Conservation (phyloP, 2,329 filamentous ascomycete species). For the Aspergillus chevalieri region DNA sequence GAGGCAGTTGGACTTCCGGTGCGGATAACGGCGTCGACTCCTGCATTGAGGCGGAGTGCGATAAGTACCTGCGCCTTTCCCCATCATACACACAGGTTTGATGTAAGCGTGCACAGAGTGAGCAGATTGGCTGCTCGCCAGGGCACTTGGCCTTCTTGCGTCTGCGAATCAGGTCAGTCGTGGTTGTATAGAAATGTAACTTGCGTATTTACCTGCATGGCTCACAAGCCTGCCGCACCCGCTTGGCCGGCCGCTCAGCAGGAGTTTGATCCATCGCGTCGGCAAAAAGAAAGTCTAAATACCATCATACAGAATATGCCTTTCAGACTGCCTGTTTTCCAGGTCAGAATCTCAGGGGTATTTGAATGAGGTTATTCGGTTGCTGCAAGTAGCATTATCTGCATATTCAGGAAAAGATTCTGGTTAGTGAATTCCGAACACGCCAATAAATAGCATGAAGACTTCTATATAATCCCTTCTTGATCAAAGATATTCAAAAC, state of each 20-base stretch:
- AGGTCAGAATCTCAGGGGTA: no score
- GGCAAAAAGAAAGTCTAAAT: not conserved
- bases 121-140: conserved; percentile 46
- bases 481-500: no score
- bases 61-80: conserved; percentile 21
- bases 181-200: not conserved
- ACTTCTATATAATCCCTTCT: no score
- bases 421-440: no score
- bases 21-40: conserved; percentile 11
- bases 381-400: no score
- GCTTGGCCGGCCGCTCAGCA: conserved; percentile 25
- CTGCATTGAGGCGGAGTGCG: conserved; percentile 1
- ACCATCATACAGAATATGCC: no score
- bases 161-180: conserved; percentile 22
- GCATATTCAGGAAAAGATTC: no score
- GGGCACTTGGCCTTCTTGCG: conserved; percentile 49
- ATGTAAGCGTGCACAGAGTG: conserved; percentile 44
- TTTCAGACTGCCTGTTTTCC: no score
- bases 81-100: conserved; percentile 43
- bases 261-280: conserved; percentile 7
- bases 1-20: conserved; percentile 10
- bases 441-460: no score
- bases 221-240: conserved; percentile 38
- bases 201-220: conserved; percentile 31
- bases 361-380: no score